Evolutionary conservation across 179 eudicot species (phyloP).

Genomic region (Patellifolia procumbens): DNA sequence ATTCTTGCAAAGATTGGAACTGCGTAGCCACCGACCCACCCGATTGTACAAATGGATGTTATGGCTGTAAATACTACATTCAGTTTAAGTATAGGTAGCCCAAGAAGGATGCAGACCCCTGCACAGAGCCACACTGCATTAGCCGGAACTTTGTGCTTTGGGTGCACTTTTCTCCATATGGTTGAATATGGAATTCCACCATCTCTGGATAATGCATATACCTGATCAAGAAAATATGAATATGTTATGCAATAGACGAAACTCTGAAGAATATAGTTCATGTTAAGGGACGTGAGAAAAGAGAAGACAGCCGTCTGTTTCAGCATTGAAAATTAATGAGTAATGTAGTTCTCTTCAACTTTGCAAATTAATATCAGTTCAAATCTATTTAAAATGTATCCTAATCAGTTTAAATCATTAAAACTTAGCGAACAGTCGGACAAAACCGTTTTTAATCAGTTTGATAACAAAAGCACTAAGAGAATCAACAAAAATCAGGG

Average conservation of each 20-base stretch:
- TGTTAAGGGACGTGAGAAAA: too few species aligned
- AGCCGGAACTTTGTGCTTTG: constrained; percentile 62
- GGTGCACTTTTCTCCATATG: constrained; percentile 58
- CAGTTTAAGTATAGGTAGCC: constrained; percentile 57
- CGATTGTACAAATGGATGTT: constrained; percentile 58
- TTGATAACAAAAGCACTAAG: too few species aligned
- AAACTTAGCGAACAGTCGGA: too few species aligned
- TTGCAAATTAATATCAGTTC: too few species aligned
- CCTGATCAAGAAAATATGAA: constrained; percentile 28
- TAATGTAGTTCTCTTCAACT: too few species aligned
- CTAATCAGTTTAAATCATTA: too few species aligned
- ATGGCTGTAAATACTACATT: constrained; percentile 62
- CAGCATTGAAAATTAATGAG: too few species aligned
- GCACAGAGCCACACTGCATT: constrained; percentile 72
- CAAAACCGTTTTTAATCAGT: too few species aligned
- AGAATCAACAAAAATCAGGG: too few species aligned
- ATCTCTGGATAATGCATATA: constrained; percentile 61
- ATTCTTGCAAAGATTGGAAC: constrained; percentile 63
- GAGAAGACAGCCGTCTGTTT: too few species aligned
- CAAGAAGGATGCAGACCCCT: constrained; percentile 53
- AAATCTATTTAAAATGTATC: too few species aligned
- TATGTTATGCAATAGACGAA: neutral
- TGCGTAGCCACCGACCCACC: constrained; percentile 71
- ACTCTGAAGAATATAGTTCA: too few species aligned
- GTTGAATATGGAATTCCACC: constrained; percentile 54